Conservation (phyloP, 148 eudicot genomes). For the Polygonum aviculare region DNA sequence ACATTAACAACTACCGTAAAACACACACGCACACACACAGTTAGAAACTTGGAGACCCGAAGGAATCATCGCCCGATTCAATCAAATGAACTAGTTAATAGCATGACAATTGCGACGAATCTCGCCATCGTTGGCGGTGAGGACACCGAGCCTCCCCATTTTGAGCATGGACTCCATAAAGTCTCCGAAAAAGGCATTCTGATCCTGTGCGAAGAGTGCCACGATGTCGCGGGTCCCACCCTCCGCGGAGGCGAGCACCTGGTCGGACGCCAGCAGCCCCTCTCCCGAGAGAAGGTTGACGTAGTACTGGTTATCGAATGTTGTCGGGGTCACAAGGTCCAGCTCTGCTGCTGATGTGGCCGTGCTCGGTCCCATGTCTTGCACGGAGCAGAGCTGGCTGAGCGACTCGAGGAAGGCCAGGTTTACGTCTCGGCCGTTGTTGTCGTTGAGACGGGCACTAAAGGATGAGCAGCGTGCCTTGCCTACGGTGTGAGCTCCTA, state of each 20-base stretch:
- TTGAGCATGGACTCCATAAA: constrained; percentile 53
- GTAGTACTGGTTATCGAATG: constrained; percentile 74
- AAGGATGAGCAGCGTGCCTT: constrained; percentile 80
- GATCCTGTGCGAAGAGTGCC: constrained; percentile 34
- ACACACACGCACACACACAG: too few species aligned
- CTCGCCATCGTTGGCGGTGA: constrained; percentile 37
- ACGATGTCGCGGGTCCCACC: constrained; percentile 21
- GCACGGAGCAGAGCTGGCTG: constrained; percentile 41
- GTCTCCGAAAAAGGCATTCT: constrained; percentile 41
- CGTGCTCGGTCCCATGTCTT: constrained; percentile 11
- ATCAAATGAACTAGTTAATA: constrained; percentile 22
- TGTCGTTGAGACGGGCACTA: constrained; percentile 38
- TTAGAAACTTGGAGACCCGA: too few species aligned
- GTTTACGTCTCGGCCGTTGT: constrained; percentile 14
- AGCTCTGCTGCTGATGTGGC: constrained; percentile 39
- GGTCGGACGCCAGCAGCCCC: constrained; percentile 67
- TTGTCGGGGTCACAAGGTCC: constrained; percentile 53
- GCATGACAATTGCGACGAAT: constrained; percentile 53
- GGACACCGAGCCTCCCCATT: constrained; percentile 52
- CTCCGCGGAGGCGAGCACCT: constrained; percentile 24
- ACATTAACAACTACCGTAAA: too few species aligned
- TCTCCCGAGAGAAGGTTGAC: constrained; percentile 64
- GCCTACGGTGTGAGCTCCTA: constrained; percentile 88
- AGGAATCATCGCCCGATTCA: too few species aligned
- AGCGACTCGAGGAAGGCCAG: constrained; percentile 47